Evolutionary conservation across 129 eudicot genomes (phyloP).

Genomic region (Ambrosia trifida): DNA sequence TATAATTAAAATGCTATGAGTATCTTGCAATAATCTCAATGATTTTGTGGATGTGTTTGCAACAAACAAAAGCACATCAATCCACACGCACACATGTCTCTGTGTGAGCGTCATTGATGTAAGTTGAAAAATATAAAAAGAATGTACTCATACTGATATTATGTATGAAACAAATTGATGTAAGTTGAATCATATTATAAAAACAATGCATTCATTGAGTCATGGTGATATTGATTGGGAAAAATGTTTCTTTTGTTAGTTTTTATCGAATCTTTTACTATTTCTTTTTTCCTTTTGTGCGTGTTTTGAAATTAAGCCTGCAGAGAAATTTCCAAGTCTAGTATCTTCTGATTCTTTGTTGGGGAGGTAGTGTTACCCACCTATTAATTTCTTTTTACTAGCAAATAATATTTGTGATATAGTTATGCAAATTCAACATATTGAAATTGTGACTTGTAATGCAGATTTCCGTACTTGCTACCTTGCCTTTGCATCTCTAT

Average conservation of each 20-base stretch:
- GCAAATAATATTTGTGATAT: not conserved
- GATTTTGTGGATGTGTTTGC: too few relatives aligned
- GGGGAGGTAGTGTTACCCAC: slow-evolving; percentile 57
- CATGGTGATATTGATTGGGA: too few relatives aligned
- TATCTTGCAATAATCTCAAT: too few relatives aligned
- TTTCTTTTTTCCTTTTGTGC: not conserved
- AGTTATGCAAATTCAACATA: not conserved
- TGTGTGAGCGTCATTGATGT: too few relatives aligned
- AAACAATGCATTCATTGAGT: too few relatives aligned
- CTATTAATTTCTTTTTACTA: slow-evolving; percentile 30
- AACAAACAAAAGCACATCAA: too few relatives aligned
- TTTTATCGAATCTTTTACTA: not conserved
- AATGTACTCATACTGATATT: not conserved
- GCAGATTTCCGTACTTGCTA: slow-evolving; percentile 88
- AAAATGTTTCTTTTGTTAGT: not conserved
- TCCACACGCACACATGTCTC: too few relatives aligned
- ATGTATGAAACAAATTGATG: too few relatives aligned
- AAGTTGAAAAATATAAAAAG: too few relatives aligned
- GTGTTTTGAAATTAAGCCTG: slow-evolving; percentile 52
- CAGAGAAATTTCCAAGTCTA: slow-evolving; percentile 74
- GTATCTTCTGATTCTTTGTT: slow-evolving; percentile 67
- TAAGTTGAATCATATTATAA: too few relatives aligned
- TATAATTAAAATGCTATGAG: too few relatives aligned
- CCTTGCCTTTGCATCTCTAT: slow-evolving; percentile 70
- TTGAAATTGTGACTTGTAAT: slow-evolving; percentile 19